These are phyloP conservation scores for Periconia sp. DNA, from an alignment of 2,329 filamentous ascomycete species.

Conservation along the genomic window DNA sequence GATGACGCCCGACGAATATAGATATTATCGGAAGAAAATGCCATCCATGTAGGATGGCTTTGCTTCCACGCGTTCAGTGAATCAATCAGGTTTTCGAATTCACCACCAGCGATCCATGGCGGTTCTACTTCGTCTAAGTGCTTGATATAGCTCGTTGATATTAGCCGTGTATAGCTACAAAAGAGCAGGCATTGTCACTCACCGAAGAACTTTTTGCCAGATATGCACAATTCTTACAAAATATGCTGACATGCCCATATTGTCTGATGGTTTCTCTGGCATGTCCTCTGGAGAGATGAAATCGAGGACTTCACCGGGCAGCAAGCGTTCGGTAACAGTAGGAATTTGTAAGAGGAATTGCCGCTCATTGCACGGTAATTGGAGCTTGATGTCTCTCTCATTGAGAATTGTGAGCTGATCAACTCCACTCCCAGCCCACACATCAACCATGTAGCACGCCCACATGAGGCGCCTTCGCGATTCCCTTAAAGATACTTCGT, in stretches of 20 bases:
- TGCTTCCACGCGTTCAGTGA: slow-evolving; percentile 36
- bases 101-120: slow-evolving; percentile 34
- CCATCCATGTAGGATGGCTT: slow-evolving; percentile 37
- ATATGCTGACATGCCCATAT: slow-evolving; percentile 39
- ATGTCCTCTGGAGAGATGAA: slow-evolving; percentile 29
- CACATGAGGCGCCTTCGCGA: slow-evolving; percentile 41
- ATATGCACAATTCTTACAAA: slow-evolving; percentile 41
- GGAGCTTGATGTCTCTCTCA: slow-evolving; percentile 40
- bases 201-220: slow-evolving; percentile 38
- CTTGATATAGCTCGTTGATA: slow-evolving; percentile 31
- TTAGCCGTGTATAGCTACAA: not conserved
- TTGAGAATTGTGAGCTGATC: slow-evolving; percentile 41
- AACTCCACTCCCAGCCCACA: slow-evolving; percentile 42
- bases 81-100: slow-evolving; percentile 31
- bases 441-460: slow-evolving; percentile 44
- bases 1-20: slow-evolving; percentile 42
- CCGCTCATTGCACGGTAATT: slow-evolving; percentile 40
- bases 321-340: slow-evolving; percentile 33
- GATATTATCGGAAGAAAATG: slow-evolving; percentile 41
- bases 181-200: not conserved
- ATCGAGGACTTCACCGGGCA: slow-evolving; percentile 31
- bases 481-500: slow-evolving; percentile 37
- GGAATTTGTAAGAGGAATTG: slow-evolving; percentile 40
- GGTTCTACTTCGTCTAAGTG: slow-evolving; percentile 39
- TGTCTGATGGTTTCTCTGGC: slow-evolving; percentile 36